Conservation (phyloP, 176 grass and related monocot species). For the Lolium perenne region DNA sequence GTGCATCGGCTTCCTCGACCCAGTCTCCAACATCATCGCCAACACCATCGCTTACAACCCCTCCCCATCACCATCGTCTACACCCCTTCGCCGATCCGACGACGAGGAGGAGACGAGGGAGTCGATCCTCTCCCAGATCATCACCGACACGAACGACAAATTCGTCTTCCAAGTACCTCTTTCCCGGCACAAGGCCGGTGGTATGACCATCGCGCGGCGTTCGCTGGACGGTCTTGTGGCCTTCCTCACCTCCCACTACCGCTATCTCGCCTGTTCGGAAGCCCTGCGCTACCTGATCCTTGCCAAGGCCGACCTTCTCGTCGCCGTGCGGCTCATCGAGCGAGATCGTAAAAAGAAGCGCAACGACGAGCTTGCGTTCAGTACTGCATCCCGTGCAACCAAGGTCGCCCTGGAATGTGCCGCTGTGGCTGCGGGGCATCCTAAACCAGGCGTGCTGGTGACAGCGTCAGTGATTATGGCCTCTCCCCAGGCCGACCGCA, state of each 20-base stretch:
- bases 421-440: background rate
- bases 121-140: background rate
- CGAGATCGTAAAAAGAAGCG: background rate
- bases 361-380: background rate
- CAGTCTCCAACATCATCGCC: slow-evolving; percentile 35
- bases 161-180: background rate
- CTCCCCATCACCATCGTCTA: slow-evolving; percentile 4
- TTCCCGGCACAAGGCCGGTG: background rate
- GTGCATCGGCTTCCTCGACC: slow-evolving; percentile 24
- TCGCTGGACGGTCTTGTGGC: slow-evolving; percentile 22
- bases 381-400: background rate
- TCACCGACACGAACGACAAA: background rate
- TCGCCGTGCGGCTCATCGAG: background rate
- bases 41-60: slow-evolving; percentile 12
- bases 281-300: background rate
- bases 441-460: background rate
- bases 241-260: background rate
- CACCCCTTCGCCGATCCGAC: background rate
- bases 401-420: background rate
- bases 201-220: background rate
- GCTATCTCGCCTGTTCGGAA: background rate
- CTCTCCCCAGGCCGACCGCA: background rate
- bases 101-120: background rate
- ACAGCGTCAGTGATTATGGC: background rate
- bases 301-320: background rate